A percentile compares a stretch with the other conserved stretches of the same genome.
These are phyloP conservation scores for Penicillium desertorum DNA, from an alignment of 495 filamentous ascomycete genomes.

Conservation along the genomic window DNA sequence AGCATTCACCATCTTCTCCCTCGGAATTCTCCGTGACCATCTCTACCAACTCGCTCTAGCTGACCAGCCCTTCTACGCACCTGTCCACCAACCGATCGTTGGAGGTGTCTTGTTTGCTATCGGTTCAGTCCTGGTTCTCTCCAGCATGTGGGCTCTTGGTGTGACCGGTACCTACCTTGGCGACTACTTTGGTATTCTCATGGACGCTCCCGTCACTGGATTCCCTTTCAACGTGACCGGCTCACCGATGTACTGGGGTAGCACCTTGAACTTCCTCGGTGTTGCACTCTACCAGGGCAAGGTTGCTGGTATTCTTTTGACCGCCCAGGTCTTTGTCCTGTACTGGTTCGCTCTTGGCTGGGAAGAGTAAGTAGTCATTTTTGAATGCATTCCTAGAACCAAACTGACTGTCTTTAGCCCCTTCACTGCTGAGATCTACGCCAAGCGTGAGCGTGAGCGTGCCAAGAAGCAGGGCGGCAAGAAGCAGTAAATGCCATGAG, in stretches of 20 bases:
- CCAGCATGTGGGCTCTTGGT: slow-evolving; percentile 88
- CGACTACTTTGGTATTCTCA: slow-evolving; percentile 97
- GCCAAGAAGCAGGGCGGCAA: slow-evolving; percentile 46
- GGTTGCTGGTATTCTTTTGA: slow-evolving; percentile 81
- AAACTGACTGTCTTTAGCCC: slow-evolving; percentile 53
- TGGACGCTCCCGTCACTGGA: slow-evolving; percentile 88
- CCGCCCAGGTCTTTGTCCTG: slow-evolving; percentile 68
- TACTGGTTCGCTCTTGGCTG: slow-evolving; percentile 83
- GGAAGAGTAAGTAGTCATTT: slow-evolving; percentile 67
- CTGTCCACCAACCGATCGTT: slow-evolving; percentile 68
- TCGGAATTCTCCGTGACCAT: slow-evolving; percentile 84
- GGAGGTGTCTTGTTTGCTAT: slow-evolving; percentile 66
- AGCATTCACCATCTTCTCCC: slow-evolving; percentile 81
- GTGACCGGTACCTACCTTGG: slow-evolving; percentile 96
- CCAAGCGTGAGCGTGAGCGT: slow-evolving; percentile 65
- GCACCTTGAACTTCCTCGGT: slow-evolving; percentile 86
- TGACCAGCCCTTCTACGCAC: slow-evolving; percentile 45
- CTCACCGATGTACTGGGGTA: slow-evolving; percentile 96
- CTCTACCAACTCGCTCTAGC: slow-evolving; percentile 51
- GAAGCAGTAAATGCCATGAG: slow-evolving; percentile 32
- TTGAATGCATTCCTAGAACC: not conserved
- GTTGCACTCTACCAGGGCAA: slow-evolving; percentile 86
- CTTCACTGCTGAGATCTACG: slow-evolving; percentile 94
- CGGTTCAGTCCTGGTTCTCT: slow-evolving; percentile 84
- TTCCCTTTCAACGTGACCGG: slow-evolving; percentile 94